These are phyloP conservation scores for Pseudogymnoascus sp. DNA, from an alignment of 2,329 filamentous ascomycete genomes.

Conservation along the genomic window DNA sequence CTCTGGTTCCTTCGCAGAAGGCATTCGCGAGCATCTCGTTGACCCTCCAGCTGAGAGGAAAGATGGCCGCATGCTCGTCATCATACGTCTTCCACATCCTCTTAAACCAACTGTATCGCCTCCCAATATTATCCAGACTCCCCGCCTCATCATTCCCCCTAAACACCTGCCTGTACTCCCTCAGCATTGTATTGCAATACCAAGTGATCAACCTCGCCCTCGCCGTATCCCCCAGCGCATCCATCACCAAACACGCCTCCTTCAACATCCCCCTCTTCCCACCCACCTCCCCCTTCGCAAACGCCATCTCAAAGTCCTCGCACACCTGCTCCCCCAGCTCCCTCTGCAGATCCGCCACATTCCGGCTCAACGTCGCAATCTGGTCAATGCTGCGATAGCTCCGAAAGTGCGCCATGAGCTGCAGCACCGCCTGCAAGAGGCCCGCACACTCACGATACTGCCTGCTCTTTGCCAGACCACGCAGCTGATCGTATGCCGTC, in stretches of 20 bases:
- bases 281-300: slow-evolving; percentile 76
- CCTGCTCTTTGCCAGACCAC: slow-evolving; percentile 69
- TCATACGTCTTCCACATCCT: slow-evolving; percentile 94
- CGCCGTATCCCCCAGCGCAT: slow-evolving; percentile 84
- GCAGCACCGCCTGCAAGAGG: slow-evolving; percentile 85
- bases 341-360: slow-evolving; percentile 85
- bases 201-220: slow-evolving; percentile 76
- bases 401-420: slow-evolving; percentile 98
- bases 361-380: slow-evolving; percentile 85
- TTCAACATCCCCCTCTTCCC: slow-evolving; percentile 61
- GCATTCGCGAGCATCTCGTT: slow-evolving; percentile 82
- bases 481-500: slow-evolving; percentile 94
- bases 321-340: slow-evolving; percentile 96
- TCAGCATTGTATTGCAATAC: slow-evolving; percentile 95
- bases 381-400: slow-evolving; percentile 96
- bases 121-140: slow-evolving; percentile 89
- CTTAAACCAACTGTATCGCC: slow-evolving; percentile 93
- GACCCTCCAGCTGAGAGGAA: slow-evolving; percentile 80
- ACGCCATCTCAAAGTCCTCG: slow-evolving; percentile 94
- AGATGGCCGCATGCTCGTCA: slow-evolving; percentile 80
- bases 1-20: slow-evolving; percentile 90
- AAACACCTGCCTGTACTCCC: slow-evolving; percentile 94
- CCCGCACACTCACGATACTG: slow-evolving; percentile 95
- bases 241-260: slow-evolving; percentile 89
- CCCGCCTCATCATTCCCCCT: slow-evolving; percentile 94